Evolutionary conservation across 352 stramenopile genomes (phyloP).

Genomic region (Phytophthora citricola): DNA sequence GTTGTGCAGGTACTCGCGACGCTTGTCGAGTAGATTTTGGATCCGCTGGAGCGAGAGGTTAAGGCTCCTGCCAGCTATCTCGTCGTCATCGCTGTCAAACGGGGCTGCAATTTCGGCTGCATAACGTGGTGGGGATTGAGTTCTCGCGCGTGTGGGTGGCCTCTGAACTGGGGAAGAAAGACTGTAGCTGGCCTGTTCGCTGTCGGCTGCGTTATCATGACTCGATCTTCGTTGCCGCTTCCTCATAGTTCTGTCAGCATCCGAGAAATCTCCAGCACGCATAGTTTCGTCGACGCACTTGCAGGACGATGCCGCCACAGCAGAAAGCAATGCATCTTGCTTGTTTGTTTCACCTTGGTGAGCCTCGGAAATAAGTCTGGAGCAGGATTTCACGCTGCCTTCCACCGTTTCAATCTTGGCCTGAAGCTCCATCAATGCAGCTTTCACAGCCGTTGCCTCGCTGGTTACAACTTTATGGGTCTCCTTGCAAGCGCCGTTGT

Average conservation of each 20-base stretch:
- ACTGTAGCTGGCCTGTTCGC: background rate
- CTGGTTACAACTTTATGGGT: constrained; percentile 11
- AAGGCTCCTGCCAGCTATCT: constrained; percentile 32
- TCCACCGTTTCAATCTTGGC: constrained; percentile 27
- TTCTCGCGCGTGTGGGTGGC: background rate
- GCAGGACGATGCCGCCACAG: constrained; percentile 31
- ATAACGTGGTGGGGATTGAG: constrained; percentile 4
- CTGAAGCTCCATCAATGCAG: constrained; percentile 29
- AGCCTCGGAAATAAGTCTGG: constrained; percentile 16
- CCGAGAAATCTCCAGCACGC: background rate
- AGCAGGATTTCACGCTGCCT: constrained; percentile 31
- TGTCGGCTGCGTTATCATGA: background rate
- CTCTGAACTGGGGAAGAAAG: background rate
- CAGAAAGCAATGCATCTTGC: constrained; percentile 26
- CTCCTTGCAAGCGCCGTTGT: constrained; percentile 23
- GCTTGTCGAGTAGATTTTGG: constrained; percentile 54
- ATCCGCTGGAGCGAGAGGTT: constrained; percentile 45
- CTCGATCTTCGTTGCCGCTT: constrained; percentile 28
- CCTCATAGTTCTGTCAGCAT: constrained; percentile 1
- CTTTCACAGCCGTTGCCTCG: constrained; percentile 27
- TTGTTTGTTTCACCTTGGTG: constrained; percentile 22
- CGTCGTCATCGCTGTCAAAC: constrained; percentile 15
- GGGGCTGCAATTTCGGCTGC: constrained; percentile 8
- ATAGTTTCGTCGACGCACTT: constrained; percentile 14
- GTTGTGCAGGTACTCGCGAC: constrained; percentile 25